Evolutionary conservation across 148 eudicot genomes (phyloP).

Genomic region (Rhododendron molle): DNA sequence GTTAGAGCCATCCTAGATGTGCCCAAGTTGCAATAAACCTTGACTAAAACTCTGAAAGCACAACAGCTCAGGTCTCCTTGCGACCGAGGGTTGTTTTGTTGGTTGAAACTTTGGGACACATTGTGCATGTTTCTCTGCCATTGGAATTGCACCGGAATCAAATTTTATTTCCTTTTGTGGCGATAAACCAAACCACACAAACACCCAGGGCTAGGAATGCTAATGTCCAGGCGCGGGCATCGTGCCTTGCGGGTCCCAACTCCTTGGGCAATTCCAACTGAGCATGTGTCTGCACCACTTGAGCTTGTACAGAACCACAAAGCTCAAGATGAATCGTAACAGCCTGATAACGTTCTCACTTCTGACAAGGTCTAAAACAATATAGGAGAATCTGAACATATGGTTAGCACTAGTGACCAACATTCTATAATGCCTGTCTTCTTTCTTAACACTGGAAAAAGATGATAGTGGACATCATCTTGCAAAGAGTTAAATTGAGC

Average conservation of each 20-base stretch:
- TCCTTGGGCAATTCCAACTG: neutral
- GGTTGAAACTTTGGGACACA: neutral
- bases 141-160: neutral
- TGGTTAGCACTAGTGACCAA: neutral
- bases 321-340: neutral
- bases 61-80: neutral
- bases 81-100: neutral
- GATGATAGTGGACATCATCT: neutral
- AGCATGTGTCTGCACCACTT: neutral
- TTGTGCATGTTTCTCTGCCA: neutral
- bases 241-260: neutral
- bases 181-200: neutral
- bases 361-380: neutral
- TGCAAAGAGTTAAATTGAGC: neutral
- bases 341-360: neutral
- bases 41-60: neutral
- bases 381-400: neutral
- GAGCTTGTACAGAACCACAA: neutral
- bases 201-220: neutral
- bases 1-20: neutral
- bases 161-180: too few species aligned
- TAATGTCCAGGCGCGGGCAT: neutral
- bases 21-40: neutral
- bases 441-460: neutral
- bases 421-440: neutral